A percentile compares a stretch with the other conserved stretches of the same genome.
These are phyloP conservation scores for Metschnikowia chrysomelidarum DNA, from an alignment of 805 yeast genomes.

Conservation along the genomic window DNA sequence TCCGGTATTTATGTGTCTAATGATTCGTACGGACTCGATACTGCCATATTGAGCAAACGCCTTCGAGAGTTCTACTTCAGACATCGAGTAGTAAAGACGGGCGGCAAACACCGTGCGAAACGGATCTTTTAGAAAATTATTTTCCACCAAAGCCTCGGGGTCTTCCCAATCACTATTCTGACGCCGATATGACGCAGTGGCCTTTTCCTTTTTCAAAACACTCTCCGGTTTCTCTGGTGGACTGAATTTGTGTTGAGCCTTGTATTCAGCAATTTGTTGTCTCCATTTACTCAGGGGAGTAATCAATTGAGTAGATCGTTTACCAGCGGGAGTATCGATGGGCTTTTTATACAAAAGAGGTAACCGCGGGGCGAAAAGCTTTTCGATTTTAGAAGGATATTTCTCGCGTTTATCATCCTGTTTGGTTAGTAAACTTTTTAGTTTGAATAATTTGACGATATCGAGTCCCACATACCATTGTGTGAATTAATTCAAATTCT, in stretches of 20 bases:
- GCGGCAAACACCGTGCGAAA: conserved; percentile 75
- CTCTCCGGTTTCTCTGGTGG: neutral
- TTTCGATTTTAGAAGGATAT: conserved; percentile 44
- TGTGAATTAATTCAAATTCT: neutral
- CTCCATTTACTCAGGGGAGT: conserved; percentile 43
- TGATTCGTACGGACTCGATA: conserved; percentile 51
- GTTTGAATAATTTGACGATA: neutral
- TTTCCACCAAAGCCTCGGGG: conserved; percentile 17
- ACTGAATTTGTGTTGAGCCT: conserved; percentile 19
- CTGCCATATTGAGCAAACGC: conserved; percentile 66
- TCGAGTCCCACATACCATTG: neutral
- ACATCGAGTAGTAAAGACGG: conserved; percentile 60
- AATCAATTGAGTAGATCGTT: conserved; percentile 46
- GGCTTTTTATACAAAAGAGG: conserved; percentile 52
- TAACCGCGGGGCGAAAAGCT: conserved; percentile 55
- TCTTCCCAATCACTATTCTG: conserved; percentile 22
- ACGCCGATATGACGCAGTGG: conserved; percentile 14
- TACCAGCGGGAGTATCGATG: conserved; percentile 47
- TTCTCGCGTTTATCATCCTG: conserved; percentile 21
- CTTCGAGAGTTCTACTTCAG: conserved; percentile 67
- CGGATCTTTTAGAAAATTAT: conserved; percentile 51
- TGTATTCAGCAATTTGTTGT: conserved; percentile 25
- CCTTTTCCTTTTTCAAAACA: conserved; percentile 7
- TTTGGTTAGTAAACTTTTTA: conserved; percentile 18
- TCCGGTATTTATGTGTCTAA: conserved; percentile 35